Conservation (phyloP, 192 early-diverging fungal species). For the Coemansia sp. region DNA sequence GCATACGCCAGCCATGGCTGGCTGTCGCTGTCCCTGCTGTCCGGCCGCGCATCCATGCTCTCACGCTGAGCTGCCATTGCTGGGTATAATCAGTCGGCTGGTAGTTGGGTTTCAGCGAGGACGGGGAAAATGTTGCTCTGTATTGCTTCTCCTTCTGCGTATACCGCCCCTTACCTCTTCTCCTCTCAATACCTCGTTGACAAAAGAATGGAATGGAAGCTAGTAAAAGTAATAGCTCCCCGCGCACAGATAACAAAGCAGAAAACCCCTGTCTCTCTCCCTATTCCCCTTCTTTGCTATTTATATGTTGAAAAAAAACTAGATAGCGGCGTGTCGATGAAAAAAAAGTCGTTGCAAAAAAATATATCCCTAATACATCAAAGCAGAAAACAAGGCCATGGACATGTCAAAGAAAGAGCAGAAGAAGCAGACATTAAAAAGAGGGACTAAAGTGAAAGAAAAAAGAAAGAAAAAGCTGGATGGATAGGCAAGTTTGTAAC, state of each 20-base stretch:
- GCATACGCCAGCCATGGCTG: constrained; percentile 55
- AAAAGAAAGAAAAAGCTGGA: background rate
- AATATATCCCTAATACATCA: background rate
- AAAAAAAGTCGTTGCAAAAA: background rate
- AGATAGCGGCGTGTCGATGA: background rate
- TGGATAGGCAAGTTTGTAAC: background rate
- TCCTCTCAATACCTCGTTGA: background rate
- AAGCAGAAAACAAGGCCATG: background rate
- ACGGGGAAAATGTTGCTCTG: background rate
- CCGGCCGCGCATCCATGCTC: constrained; percentile 31
- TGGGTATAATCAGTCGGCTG: too few species aligned
- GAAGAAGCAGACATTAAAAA: background rate
- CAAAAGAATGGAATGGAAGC: background rate
- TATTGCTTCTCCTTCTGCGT: background rate
- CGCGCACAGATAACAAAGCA: background rate
- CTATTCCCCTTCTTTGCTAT: background rate
- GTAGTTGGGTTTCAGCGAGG: background rate
- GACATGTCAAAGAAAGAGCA: background rate
- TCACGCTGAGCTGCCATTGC: constrained; percentile 33
- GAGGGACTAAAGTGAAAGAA: background rate
- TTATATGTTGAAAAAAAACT: too few species aligned
- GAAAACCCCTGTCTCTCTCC: background rate
- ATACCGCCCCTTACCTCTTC: background rate
- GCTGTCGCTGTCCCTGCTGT: constrained; percentile 11
- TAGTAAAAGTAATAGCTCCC: too few species aligned